Evolutionary conservation across 2,329 filamentous ascomycete species (phyloP).

Genomic region (Epichloe aotearoae): DNA sequence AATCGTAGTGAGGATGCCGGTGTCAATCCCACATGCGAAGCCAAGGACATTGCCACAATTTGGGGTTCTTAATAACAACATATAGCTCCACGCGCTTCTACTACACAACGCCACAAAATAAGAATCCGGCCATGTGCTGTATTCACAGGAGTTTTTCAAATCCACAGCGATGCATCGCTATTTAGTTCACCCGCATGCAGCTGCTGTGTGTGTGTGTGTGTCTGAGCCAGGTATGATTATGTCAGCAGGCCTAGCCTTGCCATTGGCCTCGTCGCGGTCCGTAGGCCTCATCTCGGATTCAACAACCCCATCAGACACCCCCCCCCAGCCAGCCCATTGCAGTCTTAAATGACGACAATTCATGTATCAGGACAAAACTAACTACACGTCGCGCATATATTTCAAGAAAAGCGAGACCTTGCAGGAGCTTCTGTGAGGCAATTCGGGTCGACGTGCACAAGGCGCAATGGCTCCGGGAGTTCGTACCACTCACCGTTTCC

Average conservation of each 20-base stretch:
- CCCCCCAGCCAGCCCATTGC: background rate
- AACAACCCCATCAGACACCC: background rate
- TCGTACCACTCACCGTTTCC: conserved; percentile 5
- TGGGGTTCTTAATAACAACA: background rate
- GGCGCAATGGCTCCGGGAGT: conserved; percentile 29
- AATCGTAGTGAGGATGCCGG: too few relatives aligned
- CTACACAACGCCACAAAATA: background rate
- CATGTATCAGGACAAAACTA: background rate
- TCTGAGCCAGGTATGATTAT: conserved; percentile 1
- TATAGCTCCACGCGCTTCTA: background rate
- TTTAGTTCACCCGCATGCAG: background rate
- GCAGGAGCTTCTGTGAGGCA: background rate
- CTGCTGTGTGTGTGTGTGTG: background rate
- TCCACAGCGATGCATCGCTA: background rate
- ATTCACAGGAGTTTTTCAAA: background rate
- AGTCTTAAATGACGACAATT: background rate
- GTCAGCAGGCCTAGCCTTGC: conserved; percentile 1
- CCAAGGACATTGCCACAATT: background rate
- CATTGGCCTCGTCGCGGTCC: conserved; percentile 3
- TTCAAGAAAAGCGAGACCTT: background rate
- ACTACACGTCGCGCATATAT: background rate
- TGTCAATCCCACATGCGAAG: background rate
- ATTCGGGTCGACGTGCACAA: background rate
- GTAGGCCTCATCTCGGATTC: background rate
- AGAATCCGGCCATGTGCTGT: background rate